These are phyloP conservation scores for Jamesozyma spencerorum DNA, from an alignment of 805 yeast species.

Conservation along the genomic window DNA sequence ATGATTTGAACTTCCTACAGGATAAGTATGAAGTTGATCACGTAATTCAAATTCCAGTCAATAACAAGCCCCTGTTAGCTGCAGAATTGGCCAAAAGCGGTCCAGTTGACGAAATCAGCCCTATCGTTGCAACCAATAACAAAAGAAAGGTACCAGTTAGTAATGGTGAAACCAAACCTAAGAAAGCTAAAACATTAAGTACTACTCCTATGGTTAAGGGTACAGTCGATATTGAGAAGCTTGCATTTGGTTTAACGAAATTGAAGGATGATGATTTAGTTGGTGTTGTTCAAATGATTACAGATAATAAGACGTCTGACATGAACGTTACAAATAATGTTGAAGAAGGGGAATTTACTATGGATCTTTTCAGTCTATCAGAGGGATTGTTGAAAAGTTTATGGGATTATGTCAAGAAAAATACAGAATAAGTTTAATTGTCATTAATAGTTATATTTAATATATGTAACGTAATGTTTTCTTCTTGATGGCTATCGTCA, in stretches of 20 bases:
- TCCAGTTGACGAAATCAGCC: constrained; percentile 51
- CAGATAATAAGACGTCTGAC: constrained; percentile 88
- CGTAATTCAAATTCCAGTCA: constrained; percentile 62
- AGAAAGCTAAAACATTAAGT: constrained; percentile 40
- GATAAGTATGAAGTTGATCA: constrained; percentile 75
- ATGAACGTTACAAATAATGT: constrained; percentile 94
- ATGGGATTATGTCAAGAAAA: constrained; percentile 88
- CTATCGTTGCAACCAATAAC: constrained; percentile 11
- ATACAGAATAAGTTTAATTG: constrained; percentile 29
- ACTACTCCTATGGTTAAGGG: constrained; percentile 47
- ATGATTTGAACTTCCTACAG: constrained; percentile 79
- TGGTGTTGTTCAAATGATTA: constrained; percentile 94
- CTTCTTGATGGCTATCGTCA: too few species aligned
- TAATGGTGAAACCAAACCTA: constrained; percentile 34
- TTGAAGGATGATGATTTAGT: constrained; percentile 85
- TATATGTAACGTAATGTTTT: too few species aligned
- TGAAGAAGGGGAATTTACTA: constrained; percentile 93
- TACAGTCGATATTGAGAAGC: constrained; percentile 74
- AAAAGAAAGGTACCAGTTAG: constrained; percentile 22
- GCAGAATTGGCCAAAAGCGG: constrained; percentile 75
- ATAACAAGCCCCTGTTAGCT: constrained; percentile 57
- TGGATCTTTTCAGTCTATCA: constrained; percentile 90
- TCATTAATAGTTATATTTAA: too few species aligned
- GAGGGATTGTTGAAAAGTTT: constrained; percentile 82
- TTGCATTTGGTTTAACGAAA: constrained; percentile 84